These are phyloP conservation scores for Aquilaria yunnanensis DNA, from an alignment of 345 rosid genomes.

Conservation along the genomic window DNA sequence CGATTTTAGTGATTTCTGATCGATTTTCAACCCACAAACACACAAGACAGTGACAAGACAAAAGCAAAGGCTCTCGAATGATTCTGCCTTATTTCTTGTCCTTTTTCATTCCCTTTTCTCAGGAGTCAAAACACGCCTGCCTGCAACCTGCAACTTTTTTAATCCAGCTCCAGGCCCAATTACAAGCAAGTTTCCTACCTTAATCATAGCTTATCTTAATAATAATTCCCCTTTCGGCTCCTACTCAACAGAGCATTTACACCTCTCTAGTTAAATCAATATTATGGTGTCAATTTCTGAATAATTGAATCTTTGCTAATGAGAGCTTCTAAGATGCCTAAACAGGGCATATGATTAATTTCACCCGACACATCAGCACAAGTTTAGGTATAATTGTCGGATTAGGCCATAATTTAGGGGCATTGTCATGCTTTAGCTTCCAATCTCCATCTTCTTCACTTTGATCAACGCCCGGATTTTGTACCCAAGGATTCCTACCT, in stretches of 20 bases:
- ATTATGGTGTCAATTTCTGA: slow-evolving; percentile 6
- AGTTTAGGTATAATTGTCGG: neutral
- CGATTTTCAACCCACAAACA: slow-evolving; percentile 3
- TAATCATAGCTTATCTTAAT: slow-evolving; percentile 28
- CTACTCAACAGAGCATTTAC: slow-evolving; percentile 23
- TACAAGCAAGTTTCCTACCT: slow-evolving; percentile 20
- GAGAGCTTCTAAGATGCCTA: slow-evolving; percentile 2
- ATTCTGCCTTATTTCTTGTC: slow-evolving; percentile 3
- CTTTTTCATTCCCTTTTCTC: neutral
- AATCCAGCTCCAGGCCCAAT: slow-evolving; percentile 15
- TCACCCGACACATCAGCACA: neutral
- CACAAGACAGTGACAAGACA: slow-evolving; percentile 13
- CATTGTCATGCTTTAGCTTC: slow-evolving; percentile 2
- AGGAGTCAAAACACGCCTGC: slow-evolving; percentile 17
- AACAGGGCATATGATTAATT: neutral
- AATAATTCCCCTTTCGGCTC: slow-evolving; percentile 24
- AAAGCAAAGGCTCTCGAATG: slow-evolving; percentile 9
- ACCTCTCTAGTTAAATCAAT: slow-evolving; percentile 6
- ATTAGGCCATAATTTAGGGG: neutral
- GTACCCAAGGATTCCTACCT: neutral
- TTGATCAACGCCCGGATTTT: neutral
- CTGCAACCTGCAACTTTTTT: slow-evolving; percentile 10
- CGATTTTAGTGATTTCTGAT: no score
- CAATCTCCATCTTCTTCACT: neutral
- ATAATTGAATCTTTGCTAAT: slow-evolving; percentile 2